Percentiles rank a stretch among this genome's conserved stretches.
Conservation (phyloP, 345 rosid species). For the Acer campestre region DNA sequence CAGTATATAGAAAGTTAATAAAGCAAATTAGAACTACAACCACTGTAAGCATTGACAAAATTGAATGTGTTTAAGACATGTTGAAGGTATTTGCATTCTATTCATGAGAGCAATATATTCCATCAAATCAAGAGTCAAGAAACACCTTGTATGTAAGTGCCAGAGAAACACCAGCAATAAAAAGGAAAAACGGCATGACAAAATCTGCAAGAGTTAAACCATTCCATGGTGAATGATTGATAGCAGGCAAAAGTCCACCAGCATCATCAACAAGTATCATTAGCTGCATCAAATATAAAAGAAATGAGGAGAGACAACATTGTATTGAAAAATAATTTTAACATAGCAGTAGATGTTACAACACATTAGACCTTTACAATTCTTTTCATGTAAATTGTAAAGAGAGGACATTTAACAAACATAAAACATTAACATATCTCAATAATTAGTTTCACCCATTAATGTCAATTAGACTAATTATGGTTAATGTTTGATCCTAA, state of each 20-base stretch:
- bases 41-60: background rate
- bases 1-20: background rate
- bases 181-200: conserved; percentile 93
- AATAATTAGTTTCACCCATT: background rate
- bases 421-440: background rate
- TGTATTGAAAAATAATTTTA: background rate
- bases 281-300: conserved; percentile 48
- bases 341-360: background rate
- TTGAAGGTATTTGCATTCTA: background rate
- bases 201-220: conserved; percentile 87
- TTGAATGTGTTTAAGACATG: background rate
- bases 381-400: too few relatives aligned
- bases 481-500: background rate
- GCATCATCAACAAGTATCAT: conserved; percentile 88
- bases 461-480: background rate
- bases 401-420: background rate
- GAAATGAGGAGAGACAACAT: background rate
- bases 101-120: conserved; percentile 7
- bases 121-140: background rate
- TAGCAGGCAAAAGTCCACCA: conserved; percentile 76
- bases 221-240: conserved; percentile 94
- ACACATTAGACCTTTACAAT: background rate
- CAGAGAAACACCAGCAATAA: conserved; percentile 84
- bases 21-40: background rate
- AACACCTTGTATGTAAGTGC: conserved; percentile 78